Evolutionary conservation across 495 filamentous ascomycete species (phyloP).

Genomic region (Aspergillus nidulans): DNA sequence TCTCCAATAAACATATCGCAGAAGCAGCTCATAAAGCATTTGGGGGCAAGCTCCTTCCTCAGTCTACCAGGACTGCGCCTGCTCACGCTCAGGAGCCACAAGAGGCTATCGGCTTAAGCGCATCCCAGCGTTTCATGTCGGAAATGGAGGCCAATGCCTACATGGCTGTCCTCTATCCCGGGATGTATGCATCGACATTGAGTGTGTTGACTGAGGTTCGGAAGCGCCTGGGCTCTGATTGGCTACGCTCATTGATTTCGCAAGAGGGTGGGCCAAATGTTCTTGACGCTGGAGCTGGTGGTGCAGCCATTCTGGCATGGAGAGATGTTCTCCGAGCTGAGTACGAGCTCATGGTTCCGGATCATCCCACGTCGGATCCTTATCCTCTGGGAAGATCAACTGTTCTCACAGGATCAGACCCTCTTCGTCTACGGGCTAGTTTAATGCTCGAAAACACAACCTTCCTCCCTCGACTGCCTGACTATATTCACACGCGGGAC

Average conservation of each 20-base stretch:
- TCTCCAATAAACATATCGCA: conserved; percentile 66
- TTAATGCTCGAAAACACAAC: conserved; percentile 79
- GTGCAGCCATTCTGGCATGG: conserved; percentile 82
- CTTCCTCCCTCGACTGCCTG: conserved; percentile 89
- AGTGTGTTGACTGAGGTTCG: conserved; percentile 77
- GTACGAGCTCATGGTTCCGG: conserved; percentile 59
- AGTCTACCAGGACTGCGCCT: conserved; percentile 59
- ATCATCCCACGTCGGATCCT: conserved; percentile 32
- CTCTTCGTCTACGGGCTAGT: conserved; percentile 71
- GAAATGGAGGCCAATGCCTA: conserved; percentile 87
- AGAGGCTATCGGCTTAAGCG: conserved; percentile 63
- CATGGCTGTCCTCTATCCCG: conserved; percentile 73
- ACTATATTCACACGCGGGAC: conserved; percentile 65
- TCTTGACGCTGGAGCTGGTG: conserved; percentile 80
- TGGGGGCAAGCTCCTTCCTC: conserved; percentile 69
- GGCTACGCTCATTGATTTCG: conserved; percentile 65
- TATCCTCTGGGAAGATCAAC: conserved; percentile 56
- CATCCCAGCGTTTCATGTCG: conserved; percentile 66
- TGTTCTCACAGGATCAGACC: conserved; percentile 57
- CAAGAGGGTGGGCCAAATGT: conserved; percentile 70
- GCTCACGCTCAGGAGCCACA: conserved; percentile 52
- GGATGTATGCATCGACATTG: conserved; percentile 68
- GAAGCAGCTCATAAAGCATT: conserved; percentile 65
- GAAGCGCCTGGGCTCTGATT: conserved; percentile 74
- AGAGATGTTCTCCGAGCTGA: conserved; percentile 75